These are phyloP conservation scores for Xylogone sp. DNA, from an alignment of 2,329 filamentous ascomycete genomes.

Conservation along the genomic window DNA sequence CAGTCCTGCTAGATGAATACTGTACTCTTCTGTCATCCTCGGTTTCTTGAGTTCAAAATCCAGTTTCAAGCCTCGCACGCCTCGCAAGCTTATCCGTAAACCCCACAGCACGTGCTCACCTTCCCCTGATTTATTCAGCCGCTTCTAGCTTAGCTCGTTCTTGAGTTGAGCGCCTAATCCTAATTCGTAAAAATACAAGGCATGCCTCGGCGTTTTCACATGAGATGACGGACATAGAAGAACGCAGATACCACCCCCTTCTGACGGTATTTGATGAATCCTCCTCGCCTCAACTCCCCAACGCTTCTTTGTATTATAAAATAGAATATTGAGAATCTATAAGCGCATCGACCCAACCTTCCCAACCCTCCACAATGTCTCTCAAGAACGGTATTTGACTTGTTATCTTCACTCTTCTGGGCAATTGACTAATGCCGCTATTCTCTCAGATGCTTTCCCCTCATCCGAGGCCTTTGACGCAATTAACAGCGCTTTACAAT, in stretches of 20 bases:
- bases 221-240: background rate
- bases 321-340: background rate
- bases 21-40: too few relatives aligned
- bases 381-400: slow-evolving; percentile 62
- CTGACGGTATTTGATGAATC: background rate
- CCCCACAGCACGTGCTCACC: background rate
- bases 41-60: too few relatives aligned
- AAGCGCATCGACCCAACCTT: background rate
- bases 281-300: background rate
- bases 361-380: slow-evolving; percentile 53
- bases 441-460: slow-evolving; percentile 69
- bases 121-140: background rate
- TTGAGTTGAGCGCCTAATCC: background rate
- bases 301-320: background rate
- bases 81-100: background rate
- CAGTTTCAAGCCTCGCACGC: background rate
- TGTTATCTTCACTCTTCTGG: background rate
- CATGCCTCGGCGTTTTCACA: background rate
- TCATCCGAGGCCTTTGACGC: slow-evolving; percentile 87
- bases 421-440: slow-evolving; percentile 4
- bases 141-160: background rate
- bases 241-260: background rate
- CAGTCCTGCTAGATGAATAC: too few relatives aligned
- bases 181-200: background rate
- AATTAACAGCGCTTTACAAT: slow-evolving; percentile 70